These are phyloP conservation scores for Neotropicomus parvogracilis DNA, from an alignment of 1,284 basidiomycete species.

Conservation along the genomic window DNA sequence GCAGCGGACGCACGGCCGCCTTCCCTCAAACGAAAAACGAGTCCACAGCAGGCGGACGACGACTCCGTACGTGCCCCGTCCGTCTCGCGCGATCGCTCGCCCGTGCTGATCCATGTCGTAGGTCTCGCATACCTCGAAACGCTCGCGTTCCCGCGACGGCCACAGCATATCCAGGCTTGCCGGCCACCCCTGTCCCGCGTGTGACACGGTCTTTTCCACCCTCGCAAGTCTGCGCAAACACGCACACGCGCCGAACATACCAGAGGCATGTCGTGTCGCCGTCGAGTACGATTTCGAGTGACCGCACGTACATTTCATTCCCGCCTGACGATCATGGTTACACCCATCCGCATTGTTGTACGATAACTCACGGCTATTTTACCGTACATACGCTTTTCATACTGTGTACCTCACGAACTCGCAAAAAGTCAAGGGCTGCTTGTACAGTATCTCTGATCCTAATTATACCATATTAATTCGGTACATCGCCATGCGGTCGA, in stretches of 20 bases:
- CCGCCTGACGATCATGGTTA: constrained; percentile 21
- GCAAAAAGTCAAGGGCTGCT: constrained; percentile 16
- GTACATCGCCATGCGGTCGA: no score
- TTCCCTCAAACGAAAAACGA: constrained; percentile 31
- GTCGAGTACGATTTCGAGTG: constrained; percentile 69
- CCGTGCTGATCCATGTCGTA: constrained; percentile 22
- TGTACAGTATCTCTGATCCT: constrained; percentile 32
- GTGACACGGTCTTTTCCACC: constrained; percentile 61
- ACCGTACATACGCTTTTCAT: constrained; percentile 31
- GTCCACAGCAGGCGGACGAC: constrained; percentile 29
- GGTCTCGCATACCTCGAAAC: constrained; percentile 53
- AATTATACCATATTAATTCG: constrained; percentile 38
- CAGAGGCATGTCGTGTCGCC: constrained; percentile 66
- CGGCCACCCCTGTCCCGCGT: constrained; percentile 60
- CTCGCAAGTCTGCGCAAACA: constrained; percentile 55
- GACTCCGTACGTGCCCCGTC: constrained; percentile 44
- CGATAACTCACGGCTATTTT: constrained; percentile 33
- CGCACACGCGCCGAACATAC: constrained; percentile 46
- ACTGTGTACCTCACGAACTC: constrained; percentile 17
- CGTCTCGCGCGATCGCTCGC: neutral
- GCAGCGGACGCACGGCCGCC: constrained; percentile 14
- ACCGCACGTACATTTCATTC: constrained; percentile 14
- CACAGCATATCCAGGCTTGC: constrained; percentile 27
- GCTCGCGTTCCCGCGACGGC: constrained; percentile 46
- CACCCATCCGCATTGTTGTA: constrained; percentile 31